A percentile compares a stretch with the other conserved stretches of the same genome.
phyloP scores from a whole-genome alignment of 2,329 filamentous ascomycete genomes.

The Paecilomyces sp. region DNA sequence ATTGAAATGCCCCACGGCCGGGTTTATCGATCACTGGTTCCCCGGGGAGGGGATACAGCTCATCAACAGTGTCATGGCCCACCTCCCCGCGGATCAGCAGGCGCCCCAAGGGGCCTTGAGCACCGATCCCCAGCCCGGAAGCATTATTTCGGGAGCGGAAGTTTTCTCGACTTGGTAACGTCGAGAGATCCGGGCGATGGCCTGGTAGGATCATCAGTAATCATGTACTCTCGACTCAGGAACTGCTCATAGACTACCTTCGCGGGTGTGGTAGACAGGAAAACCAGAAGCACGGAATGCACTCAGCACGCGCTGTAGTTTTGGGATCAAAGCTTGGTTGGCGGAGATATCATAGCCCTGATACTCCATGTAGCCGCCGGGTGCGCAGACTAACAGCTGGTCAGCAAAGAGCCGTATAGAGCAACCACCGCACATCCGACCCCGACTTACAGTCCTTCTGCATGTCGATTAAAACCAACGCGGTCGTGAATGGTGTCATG shows the following conservation, averaged over 20 bases:
- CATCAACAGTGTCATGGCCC: conserved; percentile 51
- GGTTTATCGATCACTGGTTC: conserved; percentile 51
- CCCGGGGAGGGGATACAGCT: conserved; percentile 41
- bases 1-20: conserved; percentile 45
- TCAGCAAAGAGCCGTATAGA: conserved; percentile 2
- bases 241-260: conserved; percentile 23
- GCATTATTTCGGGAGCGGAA: conserved; percentile 48
- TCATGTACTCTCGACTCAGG: neutral
- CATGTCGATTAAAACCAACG: conserved; percentile 42
- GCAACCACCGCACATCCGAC: neutral
- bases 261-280: conserved; percentile 39
- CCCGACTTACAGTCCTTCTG: conserved; percentile 38
- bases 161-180: conserved; percentile 48
- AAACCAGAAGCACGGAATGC: conserved; percentile 33
- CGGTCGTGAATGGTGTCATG: conserved; percentile 38
- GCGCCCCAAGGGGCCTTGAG: conserved; percentile 49
- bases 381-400: conserved; percentile 31
- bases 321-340: conserved; percentile 33
- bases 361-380: conserved; percentile 38
- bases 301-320: conserved; percentile 30
- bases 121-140: conserved; percentile 45
- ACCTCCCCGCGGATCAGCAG: conserved; percentile 51
- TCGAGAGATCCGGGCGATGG: conserved; percentile 48
- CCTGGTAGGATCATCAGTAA: conserved; percentile 17
- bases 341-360: conserved; percentile 38